A percentile compares a stretch with the other conserved stretches of the same genome.
phyloP scores from a whole-genome alignment of 768 basidiomycete genomes.

The Amanita phalloides region DNA sequence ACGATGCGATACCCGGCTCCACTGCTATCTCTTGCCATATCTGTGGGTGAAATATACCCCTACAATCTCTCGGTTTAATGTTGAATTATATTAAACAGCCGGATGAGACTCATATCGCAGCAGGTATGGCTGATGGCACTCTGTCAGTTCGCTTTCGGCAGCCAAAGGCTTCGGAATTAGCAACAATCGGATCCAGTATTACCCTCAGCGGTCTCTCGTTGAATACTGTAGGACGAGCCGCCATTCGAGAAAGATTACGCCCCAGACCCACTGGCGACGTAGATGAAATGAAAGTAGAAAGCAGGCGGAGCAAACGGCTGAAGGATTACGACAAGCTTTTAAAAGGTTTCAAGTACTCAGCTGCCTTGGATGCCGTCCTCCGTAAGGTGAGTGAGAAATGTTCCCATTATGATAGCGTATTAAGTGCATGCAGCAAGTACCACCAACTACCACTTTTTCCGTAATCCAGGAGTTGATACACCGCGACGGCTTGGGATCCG shows the following conservation, averaged over 20 bases:
- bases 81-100: slow-evolving; percentile 40
- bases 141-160: slow-evolving; percentile 92
- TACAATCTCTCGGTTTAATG: slow-evolving; percentile 3
- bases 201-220: slow-evolving; percentile 53
- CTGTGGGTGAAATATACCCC: slow-evolving; percentile 40
- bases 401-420: background rate
- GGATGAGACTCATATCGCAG: slow-evolving; percentile 92
- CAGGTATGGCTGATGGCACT: slow-evolving; percentile 97
- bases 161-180: slow-evolving; percentile 53
- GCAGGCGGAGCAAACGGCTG: slow-evolving; percentile 54
- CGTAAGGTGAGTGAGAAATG: slow-evolving; percentile 44
- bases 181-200: slow-evolving; percentile 30
- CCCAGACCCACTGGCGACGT: slow-evolving; percentile 37
- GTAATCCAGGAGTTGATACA: slow-evolving; percentile 89
- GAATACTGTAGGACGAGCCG: slow-evolving; percentile 45
- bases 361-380: slow-evolving; percentile 87
- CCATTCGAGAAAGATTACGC: slow-evolving; percentile 13
- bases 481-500: slow-evolving; percentile 78
- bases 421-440: slow-evolving; percentile 47
- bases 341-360: slow-evolving; percentile 90
- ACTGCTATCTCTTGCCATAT: slow-evolving; percentile 81
- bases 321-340: slow-evolving; percentile 84
- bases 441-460: slow-evolving; percentile 80
- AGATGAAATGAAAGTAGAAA: slow-evolving; percentile 74
- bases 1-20: slow-evolving; percentile 98